A percentile compares a stretch with the other conserved stretches of the same genome.
Conservation (phyloP, 73 alveolate genomes). For the Uronychia binucleata region DNA sequence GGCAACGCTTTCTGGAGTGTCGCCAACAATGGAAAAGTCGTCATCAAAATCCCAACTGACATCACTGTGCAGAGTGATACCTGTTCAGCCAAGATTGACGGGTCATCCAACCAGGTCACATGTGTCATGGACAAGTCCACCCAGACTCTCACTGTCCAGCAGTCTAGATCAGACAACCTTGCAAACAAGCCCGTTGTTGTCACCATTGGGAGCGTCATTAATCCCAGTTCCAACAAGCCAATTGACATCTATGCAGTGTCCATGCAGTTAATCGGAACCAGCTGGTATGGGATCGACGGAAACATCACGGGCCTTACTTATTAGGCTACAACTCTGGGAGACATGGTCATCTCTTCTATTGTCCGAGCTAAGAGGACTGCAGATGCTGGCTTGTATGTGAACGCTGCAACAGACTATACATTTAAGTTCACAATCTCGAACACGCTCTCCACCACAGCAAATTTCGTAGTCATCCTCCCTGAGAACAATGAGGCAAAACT, state of each 20-base stretch:
- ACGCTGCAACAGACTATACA: constrained; percentile 14
- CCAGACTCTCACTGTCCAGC: constrained; percentile 11
- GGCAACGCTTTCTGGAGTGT: constrained; percentile 36
- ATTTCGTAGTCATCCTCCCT: background rate
- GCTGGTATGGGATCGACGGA: constrained; percentile 29
- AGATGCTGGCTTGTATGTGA: background rate
- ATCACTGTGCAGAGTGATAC: constrained; percentile 13
- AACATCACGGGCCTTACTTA: constrained; percentile 7
- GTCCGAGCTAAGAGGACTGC: background rate
- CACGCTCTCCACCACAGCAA: background rate
- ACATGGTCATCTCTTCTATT: constrained; percentile 4
- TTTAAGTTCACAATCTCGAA: background rate
- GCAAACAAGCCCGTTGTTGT: constrained; percentile 19
- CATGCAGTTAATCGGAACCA: background rate
- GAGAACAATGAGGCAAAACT: background rate
- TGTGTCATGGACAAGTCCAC: constrained; percentile 21
- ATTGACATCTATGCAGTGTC: constrained; percentile 3
- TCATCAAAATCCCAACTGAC: constrained; percentile 44
- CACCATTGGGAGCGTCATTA: constrained; percentile 14
- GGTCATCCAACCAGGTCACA: background rate
- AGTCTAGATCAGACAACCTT: constrained; percentile 9
- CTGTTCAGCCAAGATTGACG: constrained; percentile 29
- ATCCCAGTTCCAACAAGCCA: constrained; percentile 44
- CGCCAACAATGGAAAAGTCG: constrained; percentile 28
- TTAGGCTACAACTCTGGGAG: constrained; percentile 20